Conservation (phyloP, 140 eudicot genomes). For the Flaveria floridana region DNA sequence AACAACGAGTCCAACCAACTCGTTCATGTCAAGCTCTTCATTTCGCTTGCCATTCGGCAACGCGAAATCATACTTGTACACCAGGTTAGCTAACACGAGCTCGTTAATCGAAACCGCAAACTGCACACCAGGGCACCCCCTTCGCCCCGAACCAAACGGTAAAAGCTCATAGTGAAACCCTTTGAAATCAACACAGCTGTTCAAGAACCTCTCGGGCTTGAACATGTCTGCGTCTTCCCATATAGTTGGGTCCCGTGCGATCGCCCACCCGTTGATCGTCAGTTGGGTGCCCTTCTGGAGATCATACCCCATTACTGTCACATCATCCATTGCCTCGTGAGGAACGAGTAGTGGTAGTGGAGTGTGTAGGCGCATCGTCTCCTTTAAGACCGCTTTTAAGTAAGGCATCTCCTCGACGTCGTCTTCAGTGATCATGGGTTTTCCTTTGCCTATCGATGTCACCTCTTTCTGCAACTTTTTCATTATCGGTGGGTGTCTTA, state of each 20-base stretch:
- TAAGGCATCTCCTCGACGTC: slow-evolving; percentile 26
- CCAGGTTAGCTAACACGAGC: slow-evolving; percentile 32
- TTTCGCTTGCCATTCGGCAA: slow-evolving; percentile 22
- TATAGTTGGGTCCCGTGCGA: slow-evolving; percentile 26
- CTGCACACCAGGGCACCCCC: slow-evolving; percentile 32
- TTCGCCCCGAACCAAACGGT: slow-evolving; percentile 42
- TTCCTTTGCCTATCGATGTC: slow-evolving; percentile 23
- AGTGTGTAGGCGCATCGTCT: slow-evolving; percentile 29
- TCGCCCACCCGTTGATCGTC: slow-evolving; percentile 34
- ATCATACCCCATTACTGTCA: slow-evolving; percentile 37
- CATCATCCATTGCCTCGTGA: slow-evolving; percentile 31
- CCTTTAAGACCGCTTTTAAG: slow-evolving; percentile 36
- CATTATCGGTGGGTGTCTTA: slow-evolving; percentile 29
- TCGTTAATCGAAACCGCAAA: slow-evolving; percentile 23
- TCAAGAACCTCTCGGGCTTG: slow-evolving; percentile 40
- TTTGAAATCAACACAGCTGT: slow-evolving; percentile 30
- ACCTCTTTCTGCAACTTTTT: slow-evolving; percentile 31
- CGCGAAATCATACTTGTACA: slow-evolving; percentile 25
- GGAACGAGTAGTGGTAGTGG: slow-evolving; percentile 35
- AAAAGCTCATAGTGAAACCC: slow-evolving; percentile 27
- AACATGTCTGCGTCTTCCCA: slow-evolving; percentile 32
- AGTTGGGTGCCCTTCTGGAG: slow-evolving; percentile 35
- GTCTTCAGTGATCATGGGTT: slow-evolving; percentile 26
- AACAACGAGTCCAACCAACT: slow-evolving; percentile 16
- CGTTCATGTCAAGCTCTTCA: slow-evolving; percentile 33